phyloP scores from a whole-genome alignment of 2,329 filamentous ascomycete species.

The Sporothrix brunneoviolacea region DNA sequence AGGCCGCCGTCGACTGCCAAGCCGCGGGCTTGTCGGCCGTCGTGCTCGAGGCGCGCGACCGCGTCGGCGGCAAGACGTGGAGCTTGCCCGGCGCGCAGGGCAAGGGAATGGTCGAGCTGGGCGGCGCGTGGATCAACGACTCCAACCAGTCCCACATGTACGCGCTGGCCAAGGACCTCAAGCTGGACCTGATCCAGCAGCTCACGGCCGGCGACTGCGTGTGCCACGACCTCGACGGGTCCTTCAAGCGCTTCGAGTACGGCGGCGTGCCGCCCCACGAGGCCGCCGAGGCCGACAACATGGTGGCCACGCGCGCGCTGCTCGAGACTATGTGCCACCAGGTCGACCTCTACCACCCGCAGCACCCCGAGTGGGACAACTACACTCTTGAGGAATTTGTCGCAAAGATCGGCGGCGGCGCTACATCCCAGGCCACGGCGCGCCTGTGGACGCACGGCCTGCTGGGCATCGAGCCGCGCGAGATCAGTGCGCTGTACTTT shows the following conservation, averaged over 20 bases:
- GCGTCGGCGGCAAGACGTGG: constrained; percentile 47
- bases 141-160: constrained; percentile 14
- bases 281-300: not conserved
- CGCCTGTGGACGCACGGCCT: constrained; percentile 15
- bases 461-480: constrained; percentile 42
- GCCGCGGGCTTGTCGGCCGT: constrained; percentile 24
- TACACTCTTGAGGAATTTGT: constrained; percentile 12
- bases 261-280: not conserved
- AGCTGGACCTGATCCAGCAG: constrained; percentile 9
- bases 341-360: constrained; percentile 12
- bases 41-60: constrained; percentile 43
- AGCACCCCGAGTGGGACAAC: constrained; percentile 4
- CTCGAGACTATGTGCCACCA: constrained; percentile 12
- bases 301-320: constrained; percentile 2
- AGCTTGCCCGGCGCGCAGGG: constrained; percentile 1
- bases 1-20: constrained; percentile 10
- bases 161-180: not conserved
- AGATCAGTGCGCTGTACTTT: constrained; percentile 47
- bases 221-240: constrained; percentile 10
- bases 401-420: not conserved
- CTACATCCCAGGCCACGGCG: constrained; percentile 4
- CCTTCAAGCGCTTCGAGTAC: constrained; percentile 13
- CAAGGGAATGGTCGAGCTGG: constrained; percentile 10
- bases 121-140: constrained; percentile 17
- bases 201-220: constrained; percentile 13